Base-by-base conservation (phyloP, 176 grass and related monocot genomes). In the Pontederia crassipes region DNA sequence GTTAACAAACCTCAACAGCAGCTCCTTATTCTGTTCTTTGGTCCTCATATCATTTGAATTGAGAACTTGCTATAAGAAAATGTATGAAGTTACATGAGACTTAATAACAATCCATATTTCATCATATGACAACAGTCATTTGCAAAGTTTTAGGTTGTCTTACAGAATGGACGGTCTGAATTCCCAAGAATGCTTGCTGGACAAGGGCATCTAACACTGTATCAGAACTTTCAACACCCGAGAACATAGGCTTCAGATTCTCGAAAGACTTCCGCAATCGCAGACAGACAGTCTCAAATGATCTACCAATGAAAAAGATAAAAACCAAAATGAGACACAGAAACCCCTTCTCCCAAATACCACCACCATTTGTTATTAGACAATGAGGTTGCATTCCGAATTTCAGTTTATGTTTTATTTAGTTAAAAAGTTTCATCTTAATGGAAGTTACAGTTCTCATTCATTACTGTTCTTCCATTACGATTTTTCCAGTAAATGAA, bases 161-260 rank as follows among this genome's bases (percentile, higher is more conserved):
- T 89, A 95, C 89, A 56, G 79, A 80, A 65, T 81, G 72, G 57
- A 84, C 74, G 50, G 77, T 87, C 49, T 89, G 77, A 49, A 95
- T 84, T 58, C 20, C 47, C 20, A 51, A 50, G 24, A 65, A 20
- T 5, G 93, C 93, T 73, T 83, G 85, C 12, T 92, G 93, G 51
- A 98, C 78, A 16, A 98, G 71, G 20, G 84, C 76, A 20, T 86
- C 79, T 32, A 92, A 79, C 53, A 98, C 74, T 18, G 79, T 79
- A 75, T 92, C 77, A 18, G 87, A 83, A 53, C 87, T 85, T 69
- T 82, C 84, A 0, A 67, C 77, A 45, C 70, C 82, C 8, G 77
- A 73, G 50, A 51, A 65, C 62, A 65, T 65, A 9, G 62, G 46
- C 47, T 52, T 65, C 65, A 98, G 65, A 61, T 75, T 83, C 75